A percentile compares a stretch with the other conserved stretches of the same genome.
These are phyloP conservation scores for Diospyros lotus DNA, from an alignment of 148 eudicot genomes.

Conservation along the genomic window DNA sequence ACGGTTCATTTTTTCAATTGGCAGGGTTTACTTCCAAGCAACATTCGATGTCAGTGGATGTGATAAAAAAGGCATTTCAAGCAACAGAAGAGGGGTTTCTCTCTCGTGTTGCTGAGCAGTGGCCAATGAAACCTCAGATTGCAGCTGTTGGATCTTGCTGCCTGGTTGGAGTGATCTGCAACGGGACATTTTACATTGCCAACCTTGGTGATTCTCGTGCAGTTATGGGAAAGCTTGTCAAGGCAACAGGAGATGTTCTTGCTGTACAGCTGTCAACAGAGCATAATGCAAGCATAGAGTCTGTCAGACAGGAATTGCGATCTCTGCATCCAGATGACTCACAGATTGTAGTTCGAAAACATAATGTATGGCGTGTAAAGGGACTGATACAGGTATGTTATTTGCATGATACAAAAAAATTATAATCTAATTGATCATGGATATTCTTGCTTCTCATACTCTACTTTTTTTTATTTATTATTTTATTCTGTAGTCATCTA, in stretches of 20 bases:
- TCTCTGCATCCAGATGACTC: conserved; percentile 75
- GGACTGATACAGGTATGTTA: conserved; percentile 70
- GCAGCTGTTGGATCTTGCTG: conserved; percentile 93
- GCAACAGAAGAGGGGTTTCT: conserved; percentile 85
- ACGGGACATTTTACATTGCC: conserved; percentile 65
- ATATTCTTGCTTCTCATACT: not conserved
- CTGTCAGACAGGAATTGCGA: conserved; percentile 75
- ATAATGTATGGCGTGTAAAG: conserved; percentile 88
- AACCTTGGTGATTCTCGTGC: conserved; percentile 83
- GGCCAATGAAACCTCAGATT: conserved; percentile 73
- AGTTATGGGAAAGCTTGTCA: conserved; percentile 63
- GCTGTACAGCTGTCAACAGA: conserved; percentile 70
- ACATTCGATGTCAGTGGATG: conserved; percentile 69
- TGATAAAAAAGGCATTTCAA: conserved; percentile 69
- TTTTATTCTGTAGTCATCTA: not conserved
- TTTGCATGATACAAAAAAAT: not conserved
- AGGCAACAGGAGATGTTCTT: conserved; percentile 68
- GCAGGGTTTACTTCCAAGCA: conserved; percentile 71
- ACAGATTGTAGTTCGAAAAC: conserved; percentile 70
- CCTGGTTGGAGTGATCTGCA: conserved; percentile 63
- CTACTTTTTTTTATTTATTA: not conserved
- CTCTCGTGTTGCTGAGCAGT: conserved; percentile 65
- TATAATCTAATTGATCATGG: not conserved
- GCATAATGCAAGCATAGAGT: conserved; percentile 71
- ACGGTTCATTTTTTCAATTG: not conserved